A percentile compares a stretch with the other conserved stretches of the same genome.
These are phyloP conservation scores for Murraya koenigii DNA, from an alignment of 345 rosid species.

Conservation along the genomic window DNA sequence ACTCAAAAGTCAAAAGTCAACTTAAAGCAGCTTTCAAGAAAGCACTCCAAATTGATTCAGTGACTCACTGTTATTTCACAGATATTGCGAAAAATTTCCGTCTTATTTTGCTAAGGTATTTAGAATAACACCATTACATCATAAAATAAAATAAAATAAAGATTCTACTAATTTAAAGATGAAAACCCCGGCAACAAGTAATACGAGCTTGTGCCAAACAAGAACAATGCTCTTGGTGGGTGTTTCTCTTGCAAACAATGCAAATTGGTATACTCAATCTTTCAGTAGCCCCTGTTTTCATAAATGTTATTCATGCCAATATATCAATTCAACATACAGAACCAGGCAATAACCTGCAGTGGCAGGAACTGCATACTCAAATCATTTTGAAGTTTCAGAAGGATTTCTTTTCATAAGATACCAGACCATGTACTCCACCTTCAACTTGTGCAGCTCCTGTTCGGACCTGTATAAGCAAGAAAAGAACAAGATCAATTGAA, in stretches of 20 bases:
- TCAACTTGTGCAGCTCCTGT: slow-evolving; percentile 92
- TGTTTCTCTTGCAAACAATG: neutral
- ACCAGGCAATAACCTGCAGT: neutral
- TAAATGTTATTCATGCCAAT: neutral
- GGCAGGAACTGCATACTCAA: neutral
- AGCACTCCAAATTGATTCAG: neutral
- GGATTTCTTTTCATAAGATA: slow-evolving; percentile 69
- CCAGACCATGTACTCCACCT: slow-evolving; percentile 83
- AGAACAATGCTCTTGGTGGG: too few relatives aligned
- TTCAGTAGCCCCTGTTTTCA: too few relatives aligned
- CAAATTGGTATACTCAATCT: neutral
- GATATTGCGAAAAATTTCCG: neutral
- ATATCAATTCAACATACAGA: neutral
- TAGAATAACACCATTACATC: neutral
- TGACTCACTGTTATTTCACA: neutral
- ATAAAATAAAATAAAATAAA: neutral
- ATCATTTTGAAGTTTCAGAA: slow-evolving; percentile 25
- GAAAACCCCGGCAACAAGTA: neutral
- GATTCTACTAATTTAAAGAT: neutral
- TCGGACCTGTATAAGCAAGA: slow-evolving; percentile 50
- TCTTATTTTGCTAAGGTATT: neutral
- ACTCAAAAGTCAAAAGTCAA: too few relatives aligned
- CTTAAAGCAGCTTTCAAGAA: neutral
- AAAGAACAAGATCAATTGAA: neutral
- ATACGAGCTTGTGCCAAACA: neutral